Evolutionary conservation across 345 rosid species (phyloP).

Genomic region (Noccaea bulbosa): DNA sequence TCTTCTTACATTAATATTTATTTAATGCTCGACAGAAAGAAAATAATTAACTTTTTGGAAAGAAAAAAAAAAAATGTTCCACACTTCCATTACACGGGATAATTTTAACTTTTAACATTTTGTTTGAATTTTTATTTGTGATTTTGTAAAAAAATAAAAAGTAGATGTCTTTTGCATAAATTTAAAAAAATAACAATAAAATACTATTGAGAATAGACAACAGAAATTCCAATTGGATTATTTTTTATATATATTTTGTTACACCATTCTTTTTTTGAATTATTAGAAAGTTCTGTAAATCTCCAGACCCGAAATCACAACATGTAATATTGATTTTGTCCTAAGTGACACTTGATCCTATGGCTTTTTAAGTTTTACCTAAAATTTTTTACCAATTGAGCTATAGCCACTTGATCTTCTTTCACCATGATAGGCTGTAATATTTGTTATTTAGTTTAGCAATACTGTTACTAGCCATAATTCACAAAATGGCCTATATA

Average conservation of each 20-base stretch:
- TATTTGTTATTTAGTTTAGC: slow-evolving; percentile 21
- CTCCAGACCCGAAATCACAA: no score
- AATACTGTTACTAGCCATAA: not conserved
- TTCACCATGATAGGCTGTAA: slow-evolving; percentile 32
- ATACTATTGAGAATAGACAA: not conserved
- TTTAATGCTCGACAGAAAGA: not conserved
- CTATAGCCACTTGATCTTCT: no score
- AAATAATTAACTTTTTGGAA: not conserved
- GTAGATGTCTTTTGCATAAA: not conserved
- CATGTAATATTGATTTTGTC: no score
- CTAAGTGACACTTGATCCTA: no score
- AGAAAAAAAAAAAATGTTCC: no score
- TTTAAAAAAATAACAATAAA: no score
- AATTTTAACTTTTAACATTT: no score
- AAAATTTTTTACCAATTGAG: no score
- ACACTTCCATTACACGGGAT: no score
- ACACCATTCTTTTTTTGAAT: no score
- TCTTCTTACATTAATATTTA: not conserved
- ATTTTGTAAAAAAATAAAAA: not conserved
- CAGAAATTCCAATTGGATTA: not conserved
- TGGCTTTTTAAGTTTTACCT: no score
- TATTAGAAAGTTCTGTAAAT: no score
- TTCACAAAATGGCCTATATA: slow-evolving; percentile 7
- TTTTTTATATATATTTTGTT: not conserved
- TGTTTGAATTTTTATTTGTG: not conserved